Percentiles rank a stretch among this genome's conserved stretches.
Conservation (phyloP, 768 basidiomycete genomes). For the Tephrocybe sp. region DNA sequence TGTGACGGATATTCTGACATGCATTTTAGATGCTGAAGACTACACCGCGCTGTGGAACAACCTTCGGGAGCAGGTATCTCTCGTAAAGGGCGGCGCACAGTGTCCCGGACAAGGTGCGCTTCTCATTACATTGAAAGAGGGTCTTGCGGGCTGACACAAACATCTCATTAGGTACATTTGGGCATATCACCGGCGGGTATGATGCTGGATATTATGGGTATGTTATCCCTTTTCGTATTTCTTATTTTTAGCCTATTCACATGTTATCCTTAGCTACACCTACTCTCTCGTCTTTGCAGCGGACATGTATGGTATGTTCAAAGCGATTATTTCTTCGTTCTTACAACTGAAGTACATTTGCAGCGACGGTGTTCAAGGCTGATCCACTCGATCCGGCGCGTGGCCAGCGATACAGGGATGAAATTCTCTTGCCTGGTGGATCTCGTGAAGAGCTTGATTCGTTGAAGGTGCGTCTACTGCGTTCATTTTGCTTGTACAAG, state of each 20-base stretch:
- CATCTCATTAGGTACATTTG: constrained; percentile 51
- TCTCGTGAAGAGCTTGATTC: constrained; percentile 79
- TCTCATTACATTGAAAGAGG: background rate
- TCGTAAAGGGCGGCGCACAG: constrained; percentile 59
- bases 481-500: background rate
- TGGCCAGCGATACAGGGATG: constrained; percentile 69
- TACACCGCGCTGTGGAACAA: constrained; percentile 81
- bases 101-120: constrained; percentile 63
- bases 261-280: constrained; percentile 40
- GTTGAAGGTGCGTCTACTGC: constrained; percentile 50
- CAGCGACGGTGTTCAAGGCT: constrained; percentile 74
- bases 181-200: constrained; percentile 75
- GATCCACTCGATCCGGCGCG: constrained; percentile 70
- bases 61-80: constrained; percentile 64
- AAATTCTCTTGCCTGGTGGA: constrained; percentile 72
- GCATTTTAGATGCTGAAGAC: constrained; percentile 49
- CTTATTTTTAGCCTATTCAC: background rate
- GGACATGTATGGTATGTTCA: constrained; percentile 49
- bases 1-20: background rate
- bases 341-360: background rate
- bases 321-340: background rate
- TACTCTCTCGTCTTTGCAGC: constrained; percentile 69
- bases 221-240: constrained; percentile 15
- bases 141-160: background rate
- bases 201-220: constrained; percentile 66